These are phyloP conservation scores for Carex littledalei DNA, from an alignment of 176 grass and related monocot genomes.

Conservation along the genomic window DNA sequence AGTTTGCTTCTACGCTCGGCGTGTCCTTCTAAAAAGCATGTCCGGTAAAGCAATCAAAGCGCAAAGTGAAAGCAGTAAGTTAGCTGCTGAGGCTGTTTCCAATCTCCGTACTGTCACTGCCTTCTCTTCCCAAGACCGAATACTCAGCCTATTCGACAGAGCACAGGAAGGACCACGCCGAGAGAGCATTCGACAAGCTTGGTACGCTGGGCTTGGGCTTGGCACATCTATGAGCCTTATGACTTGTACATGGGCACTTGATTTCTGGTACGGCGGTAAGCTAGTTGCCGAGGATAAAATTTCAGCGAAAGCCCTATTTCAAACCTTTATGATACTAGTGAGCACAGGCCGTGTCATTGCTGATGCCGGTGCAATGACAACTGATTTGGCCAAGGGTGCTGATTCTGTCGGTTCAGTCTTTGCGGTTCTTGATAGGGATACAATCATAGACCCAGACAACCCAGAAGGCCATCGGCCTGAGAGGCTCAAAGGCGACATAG, in stretches of 20 bases:
- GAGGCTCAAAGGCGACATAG: constrained; percentile 60
- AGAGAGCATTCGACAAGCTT: constrained; percentile 76
- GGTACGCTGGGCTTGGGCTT: constrained; percentile 82
- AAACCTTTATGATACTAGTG: constrained; percentile 96
- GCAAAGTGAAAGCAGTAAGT: constrained; percentile 79
- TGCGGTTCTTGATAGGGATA: constrained; percentile 69
- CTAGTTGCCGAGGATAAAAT: constrained; percentile 61
- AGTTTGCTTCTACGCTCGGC: constrained; percentile 81
- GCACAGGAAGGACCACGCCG: constrained; percentile 66
- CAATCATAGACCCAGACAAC: constrained; percentile 69
- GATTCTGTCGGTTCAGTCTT: constrained; percentile 84
- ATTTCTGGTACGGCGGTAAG: constrained; percentile 92
- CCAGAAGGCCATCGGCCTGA: constrained; percentile 52
- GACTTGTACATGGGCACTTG: constrained; percentile 81
- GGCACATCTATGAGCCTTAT: constrained; percentile 81
- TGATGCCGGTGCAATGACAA: constrained; percentile 95
- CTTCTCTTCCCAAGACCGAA: constrained; percentile 88
- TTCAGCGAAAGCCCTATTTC: constrained; percentile 65
- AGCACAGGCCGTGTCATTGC: constrained; percentile 96
- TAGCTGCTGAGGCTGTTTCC: constrained; percentile 85
- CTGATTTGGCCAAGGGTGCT: constrained; percentile 88
- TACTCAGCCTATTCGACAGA: constrained; percentile 60
- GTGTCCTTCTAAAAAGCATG: constrained; percentile 79
- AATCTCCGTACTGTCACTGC: constrained; percentile 90
- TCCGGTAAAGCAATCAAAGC: constrained; percentile 67